Evolutionary conservation across 2,329 filamentous ascomycete genomes (phyloP).

Genomic region (Botrytis fabae): DNA sequence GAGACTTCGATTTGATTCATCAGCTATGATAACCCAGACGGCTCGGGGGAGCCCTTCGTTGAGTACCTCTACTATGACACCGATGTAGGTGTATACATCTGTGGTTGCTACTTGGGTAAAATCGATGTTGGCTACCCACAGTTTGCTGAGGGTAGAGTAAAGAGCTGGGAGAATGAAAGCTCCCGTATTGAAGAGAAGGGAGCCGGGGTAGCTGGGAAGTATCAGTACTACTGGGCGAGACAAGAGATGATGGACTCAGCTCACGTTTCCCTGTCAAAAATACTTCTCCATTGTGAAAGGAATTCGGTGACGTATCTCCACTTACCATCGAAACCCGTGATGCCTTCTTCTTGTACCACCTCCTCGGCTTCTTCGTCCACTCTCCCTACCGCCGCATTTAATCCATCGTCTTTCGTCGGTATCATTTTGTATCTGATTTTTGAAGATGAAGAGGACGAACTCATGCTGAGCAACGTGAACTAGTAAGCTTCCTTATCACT

Average conservation of each 20-base stretch:
- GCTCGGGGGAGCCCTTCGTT: constrained; percentile 72
- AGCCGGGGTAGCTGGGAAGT: constrained; percentile 52
- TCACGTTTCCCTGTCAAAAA: neutral
- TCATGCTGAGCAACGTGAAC: constrained; percentile 11
- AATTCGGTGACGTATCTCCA: neutral
- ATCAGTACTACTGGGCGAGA: neutral
- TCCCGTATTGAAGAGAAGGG: constrained; percentile 61
- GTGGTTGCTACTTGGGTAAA: constrained; percentile 61
- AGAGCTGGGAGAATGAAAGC: constrained; percentile 67
- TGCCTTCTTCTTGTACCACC: neutral
- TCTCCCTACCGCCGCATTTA: neutral
- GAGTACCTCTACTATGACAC: constrained; percentile 64
- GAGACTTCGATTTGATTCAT: constrained; percentile 55
- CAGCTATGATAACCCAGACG: constrained; percentile 68
- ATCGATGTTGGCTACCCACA: constrained; percentile 71
- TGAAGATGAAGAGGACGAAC: neutral
- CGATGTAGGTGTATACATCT: constrained; percentile 69
- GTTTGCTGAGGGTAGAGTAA: constrained; percentile 65
- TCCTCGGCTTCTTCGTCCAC: neutral
- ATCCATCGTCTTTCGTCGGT: neutral
- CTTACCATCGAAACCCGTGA: neutral
- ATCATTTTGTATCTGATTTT: constrained; percentile 12
- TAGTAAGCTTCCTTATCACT: no score
- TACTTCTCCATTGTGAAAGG: neutral
- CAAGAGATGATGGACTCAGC: neutral